These are phyloP conservation scores for Aphanomyces euteiches DNA, from an alignment of 352 stramenopile species.

Conservation along the genomic window DNA sequence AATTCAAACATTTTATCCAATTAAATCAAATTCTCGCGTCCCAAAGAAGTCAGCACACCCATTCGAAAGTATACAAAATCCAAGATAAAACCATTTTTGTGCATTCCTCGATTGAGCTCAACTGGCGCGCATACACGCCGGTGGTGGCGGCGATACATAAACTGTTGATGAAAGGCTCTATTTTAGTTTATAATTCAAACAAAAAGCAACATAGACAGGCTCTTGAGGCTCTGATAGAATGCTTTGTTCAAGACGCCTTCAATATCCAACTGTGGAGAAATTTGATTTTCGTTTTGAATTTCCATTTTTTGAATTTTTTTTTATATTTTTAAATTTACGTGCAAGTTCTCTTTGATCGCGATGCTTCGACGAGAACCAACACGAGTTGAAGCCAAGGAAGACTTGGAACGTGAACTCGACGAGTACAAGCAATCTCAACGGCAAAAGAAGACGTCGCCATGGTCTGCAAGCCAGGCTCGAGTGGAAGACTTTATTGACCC, in stretches of 20 bases:
- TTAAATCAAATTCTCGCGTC: too few species aligned
- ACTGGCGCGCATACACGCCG: too few species aligned
- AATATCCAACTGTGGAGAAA: slow-evolving; percentile 1
- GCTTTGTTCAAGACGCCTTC: not conserved
- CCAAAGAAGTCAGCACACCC: too few species aligned
- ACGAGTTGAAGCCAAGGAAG: slow-evolving; percentile 28
- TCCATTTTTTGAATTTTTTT: not conserved
- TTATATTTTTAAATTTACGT: not conserved
- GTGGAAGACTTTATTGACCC: not conserved
- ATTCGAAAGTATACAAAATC: too few species aligned
- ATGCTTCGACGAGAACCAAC: slow-evolving; percentile 29
- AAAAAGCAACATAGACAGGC: too few species aligned
- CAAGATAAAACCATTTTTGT: too few species aligned
- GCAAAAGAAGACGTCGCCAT: not conserved
- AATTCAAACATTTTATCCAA: too few species aligned
- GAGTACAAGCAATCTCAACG: slow-evolving; percentile 19
- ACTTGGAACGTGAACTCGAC: slow-evolving; percentile 24
- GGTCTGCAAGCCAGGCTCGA: not conserved
- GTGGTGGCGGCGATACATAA: too few species aligned
- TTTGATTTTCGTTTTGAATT: not conserved
- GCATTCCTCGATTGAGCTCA: too few species aligned
- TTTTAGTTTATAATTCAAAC: too few species aligned
- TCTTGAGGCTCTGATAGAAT: too few species aligned
- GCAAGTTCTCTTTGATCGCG: not conserved
- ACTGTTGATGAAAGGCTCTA: too few species aligned